Evolutionary conservation across 2,329 filamentous ascomycete species (phyloP), one percentile per base, ranked within the genome.

Genomic region (Zalaria sp.): DNA sequence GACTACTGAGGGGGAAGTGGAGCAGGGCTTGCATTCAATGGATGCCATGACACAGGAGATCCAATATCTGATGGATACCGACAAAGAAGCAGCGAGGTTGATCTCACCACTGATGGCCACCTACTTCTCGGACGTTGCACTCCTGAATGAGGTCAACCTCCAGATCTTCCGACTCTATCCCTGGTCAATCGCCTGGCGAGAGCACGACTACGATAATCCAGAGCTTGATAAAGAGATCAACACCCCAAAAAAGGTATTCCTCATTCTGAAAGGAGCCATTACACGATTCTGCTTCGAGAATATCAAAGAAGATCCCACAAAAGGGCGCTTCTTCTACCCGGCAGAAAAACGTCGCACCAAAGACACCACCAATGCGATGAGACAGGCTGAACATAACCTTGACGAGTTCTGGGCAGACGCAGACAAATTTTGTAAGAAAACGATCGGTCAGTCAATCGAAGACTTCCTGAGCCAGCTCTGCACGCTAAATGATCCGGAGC

Each of bases 331-430:
- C 43, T 44, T 46, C 35, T 76, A 65, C 60, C 73, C 66, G 39
- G 60, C 60, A 4, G 59, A 67, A 3, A 72, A 69, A 47, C 65
- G 60, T 6, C 61, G 62, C 2, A 73, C 58, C 2, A 61, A 60
- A 40, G 62, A 65, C 8, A 74, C 62, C 11, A 58, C 66, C 0
- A 59, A 65, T 4, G 51, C 53, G 0, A 59, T 76, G 53, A 61
- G 64, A 6, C 47, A 37, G 2, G 69, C 72, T 0, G 72, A 78
- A 53, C 25, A 35, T 0, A 58, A 63, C 26, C 57, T 77, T 4
- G 71, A 74, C 47, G 42, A 37, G 0, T 67, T 73, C 43, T 74
- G 69, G 71, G 44, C 39, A 2, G 50, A 45, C 29, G n/a, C 53
- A 4, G 45, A 43, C 5, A 28, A 32, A 27, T 39, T 35, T 27